A percentile compares a stretch with the other conserved stretches of the same genome.
These are phyloP conservation scores for Clonostachys sp. DNA, from an alignment of 2,329 filamentous ascomycete species.

Conservation along the genomic window DNA sequence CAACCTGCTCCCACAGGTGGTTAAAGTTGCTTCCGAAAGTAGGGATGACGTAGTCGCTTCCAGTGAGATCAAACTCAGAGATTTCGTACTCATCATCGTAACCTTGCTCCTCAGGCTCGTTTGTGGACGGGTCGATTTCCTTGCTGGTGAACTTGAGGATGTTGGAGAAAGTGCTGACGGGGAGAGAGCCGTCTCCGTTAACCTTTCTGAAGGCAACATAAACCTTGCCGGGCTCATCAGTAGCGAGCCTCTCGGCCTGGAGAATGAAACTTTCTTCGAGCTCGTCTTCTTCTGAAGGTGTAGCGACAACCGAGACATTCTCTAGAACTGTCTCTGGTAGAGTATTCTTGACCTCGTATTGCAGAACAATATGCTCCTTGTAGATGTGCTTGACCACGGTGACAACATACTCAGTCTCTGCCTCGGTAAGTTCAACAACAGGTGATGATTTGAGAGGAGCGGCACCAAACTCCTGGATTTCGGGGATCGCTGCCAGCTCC, in stretches of 20 bases:
- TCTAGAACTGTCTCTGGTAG: slow-evolving; percentile 86
- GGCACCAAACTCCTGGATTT: slow-evolving; percentile 83
- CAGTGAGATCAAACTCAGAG: slow-evolving; percentile 84
- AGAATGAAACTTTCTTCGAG: slow-evolving; percentile 92
- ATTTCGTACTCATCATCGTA: slow-evolving; percentile 99
- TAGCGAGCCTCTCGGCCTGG: slow-evolving; percentile 74
- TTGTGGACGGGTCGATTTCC: slow-evolving; percentile 93
- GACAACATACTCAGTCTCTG: slow-evolving; percentile 96
- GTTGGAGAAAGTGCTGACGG: slow-evolving; percentile 82
- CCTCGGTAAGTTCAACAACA: slow-evolving; percentile 86
- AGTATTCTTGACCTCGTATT: slow-evolving; percentile 98
- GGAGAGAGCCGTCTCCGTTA: slow-evolving; percentile 70
- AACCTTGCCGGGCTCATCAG: slow-evolving; percentile 85
- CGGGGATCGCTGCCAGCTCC: slow-evolving; percentile 82
- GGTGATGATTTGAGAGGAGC: slow-evolving; percentile 82
- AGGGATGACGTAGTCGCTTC: slow-evolving; percentile 90
- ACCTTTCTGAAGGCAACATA: slow-evolving; percentile 93
- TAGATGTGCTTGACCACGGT: slow-evolving; percentile 94
- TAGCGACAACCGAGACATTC: slow-evolving; percentile 79
- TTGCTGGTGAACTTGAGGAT: slow-evolving; percentile 95
- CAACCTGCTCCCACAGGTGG: slow-evolving; percentile 91
- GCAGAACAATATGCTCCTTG: slow-evolving; percentile 92
- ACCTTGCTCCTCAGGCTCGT: slow-evolving; percentile 83
- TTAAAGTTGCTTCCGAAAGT: slow-evolving; percentile 93
- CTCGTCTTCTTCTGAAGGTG: slow-evolving; percentile 76